phyloP scores from a whole-genome alignment of 495 filamentous ascomycete species.

The Daldinia decipiens region DNA sequence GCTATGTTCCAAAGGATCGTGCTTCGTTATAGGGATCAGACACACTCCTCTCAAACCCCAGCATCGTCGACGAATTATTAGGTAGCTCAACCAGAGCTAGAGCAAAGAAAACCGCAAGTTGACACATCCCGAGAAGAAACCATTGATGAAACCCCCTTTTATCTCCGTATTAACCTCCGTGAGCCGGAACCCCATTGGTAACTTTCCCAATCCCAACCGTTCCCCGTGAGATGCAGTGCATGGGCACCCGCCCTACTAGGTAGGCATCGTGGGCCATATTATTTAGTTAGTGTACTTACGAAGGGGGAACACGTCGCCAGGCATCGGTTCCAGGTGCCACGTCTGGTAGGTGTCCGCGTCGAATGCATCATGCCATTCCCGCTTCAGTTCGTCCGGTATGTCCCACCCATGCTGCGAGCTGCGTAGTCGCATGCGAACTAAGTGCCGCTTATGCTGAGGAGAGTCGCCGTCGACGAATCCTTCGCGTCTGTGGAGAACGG shows the following conservation, averaged over 20 bases:
- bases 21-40: slow-evolving; percentile 9
- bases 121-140: background rate
- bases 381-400: slow-evolving; percentile 55
- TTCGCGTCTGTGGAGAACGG: slow-evolving; percentile 72
- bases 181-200: slow-evolving; percentile 17
- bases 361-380: slow-evolving; percentile 60
- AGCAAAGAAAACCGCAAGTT: slow-evolving; percentile 4
- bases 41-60: background rate
- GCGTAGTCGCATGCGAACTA: slow-evolving; percentile 63
- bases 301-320: slow-evolving; percentile 59
- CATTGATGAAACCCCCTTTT: slow-evolving; percentile 9
- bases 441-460: slow-evolving; percentile 56
- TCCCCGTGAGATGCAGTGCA: slow-evolving; percentile 23
- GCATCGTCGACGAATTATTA: slow-evolving; percentile 1
- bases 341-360: slow-evolving; percentile 51
- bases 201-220: background rate
- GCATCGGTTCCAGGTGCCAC: slow-evolving; percentile 65
- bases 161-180: slow-evolving; percentile 10
- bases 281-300: slow-evolving; percentile 59
- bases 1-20: slow-evolving; percentile 14
- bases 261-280: slow-evolving; percentile 7
- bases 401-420: slow-evolving; percentile 57
- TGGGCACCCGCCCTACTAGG: slow-evolving; percentile 21
- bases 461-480: slow-evolving; percentile 64
- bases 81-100: background rate